A percentile compares a stretch with the other conserved stretches of the same genome.
Conservation (phyloP, 257 asterid genomes). For the Solanum medicagineum region DNA sequence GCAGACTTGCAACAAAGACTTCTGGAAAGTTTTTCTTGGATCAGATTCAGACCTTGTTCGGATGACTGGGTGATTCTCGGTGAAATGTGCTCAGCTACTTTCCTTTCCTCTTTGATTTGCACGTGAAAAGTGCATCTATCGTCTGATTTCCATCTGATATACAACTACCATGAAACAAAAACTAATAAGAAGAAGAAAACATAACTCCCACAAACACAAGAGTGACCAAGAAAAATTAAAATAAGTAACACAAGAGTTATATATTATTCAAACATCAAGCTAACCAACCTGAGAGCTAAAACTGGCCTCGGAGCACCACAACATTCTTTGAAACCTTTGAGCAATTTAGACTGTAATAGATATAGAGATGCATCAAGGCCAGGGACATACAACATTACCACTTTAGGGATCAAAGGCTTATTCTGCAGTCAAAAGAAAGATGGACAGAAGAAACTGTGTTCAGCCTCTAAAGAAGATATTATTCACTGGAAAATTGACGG, state of each 20-base stretch:
- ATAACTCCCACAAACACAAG: not conserved
- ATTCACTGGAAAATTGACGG: not conserved
- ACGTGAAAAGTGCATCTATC: conserved; percentile 81
- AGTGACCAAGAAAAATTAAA: not conserved
- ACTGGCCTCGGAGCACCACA: conserved; percentile 87
- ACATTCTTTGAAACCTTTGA: conserved; percentile 54
- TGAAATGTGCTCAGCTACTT: conserved; percentile 28
- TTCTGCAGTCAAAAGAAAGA: conserved; percentile 47
- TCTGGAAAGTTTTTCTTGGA: not conserved
- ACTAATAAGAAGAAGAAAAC: not conserved
- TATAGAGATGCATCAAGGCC: conserved; percentile 96
- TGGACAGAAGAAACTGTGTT: not conserved
- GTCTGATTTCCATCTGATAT: conserved; percentile 90
- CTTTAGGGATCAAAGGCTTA: conserved; percentile 85
- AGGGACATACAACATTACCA: conserved; percentile 84
- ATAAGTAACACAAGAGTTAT: not conserved
- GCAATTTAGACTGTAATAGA: conserved; percentile 64
- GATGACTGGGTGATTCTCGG: conserved; percentile 33
- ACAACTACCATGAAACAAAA: conserved; percentile 51
- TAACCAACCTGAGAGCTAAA: conserved; percentile 69
- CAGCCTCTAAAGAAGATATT: not conserved
- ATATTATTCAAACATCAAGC: not conserved
- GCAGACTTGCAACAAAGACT: not conserved
- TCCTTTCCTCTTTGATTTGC: conserved; percentile 83
- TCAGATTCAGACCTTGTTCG: conserved; percentile 27